Base-by-base conservation (phyloP, 371 early-diverging fungal species). In the Chytridiales sp. region DNA sequence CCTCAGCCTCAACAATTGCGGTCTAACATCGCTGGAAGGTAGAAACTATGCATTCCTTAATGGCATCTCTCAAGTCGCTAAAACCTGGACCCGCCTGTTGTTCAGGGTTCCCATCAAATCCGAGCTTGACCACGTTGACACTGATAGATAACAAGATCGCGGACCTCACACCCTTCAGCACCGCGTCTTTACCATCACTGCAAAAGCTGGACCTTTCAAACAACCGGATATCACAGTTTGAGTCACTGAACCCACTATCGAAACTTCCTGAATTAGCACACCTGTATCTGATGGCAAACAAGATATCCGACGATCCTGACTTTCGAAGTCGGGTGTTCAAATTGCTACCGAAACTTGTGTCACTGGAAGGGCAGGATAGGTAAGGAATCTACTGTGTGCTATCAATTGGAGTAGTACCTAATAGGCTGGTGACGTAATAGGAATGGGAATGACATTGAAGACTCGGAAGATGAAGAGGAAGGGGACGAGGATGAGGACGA, bases 401-500 rank as follows among this genome's bases (percentile, higher is more conserved):
- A n/a, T n/a, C n/a, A n/a, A n/a, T n/a, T n/a, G n/a, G n/a, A n/a
- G n/a, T n/a, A n/a, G n/a, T n/a, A n/a, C n/a, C n/a, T n/a, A n/a
- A n/a, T n/a, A n/a, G n/a, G n/a, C n/a, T n/a, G n/a, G n/a, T n/a
- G n/a, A n/a, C n/a, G n/a, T n/a, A n/a, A n/a, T n/a, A n/a, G n/a
- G n/a, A n/a, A n/a, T n/a, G n/a, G n/a, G n/a, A n/a, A n/a, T n/a
- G 58, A 46, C 22, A 24, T 57, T 32, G 58, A 48, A 13, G 58
- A 48, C 22, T 19, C 47, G 58, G 58, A 57, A 17, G 58, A 46
- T 11, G 58, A 57, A 35, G 61, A 48, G 31, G 47, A 32, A 3
- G 38, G 40, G 5, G 30, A 24, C 8, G 43, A 42, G 19, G 46
- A 38, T 21, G 42, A 36, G 34, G 34, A 57, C n/a, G 34, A 57